Base-by-base conservation (phyloP, 2,329 filamentous ascomycete genomes). In the Aureobasidium sp. region DNA sequence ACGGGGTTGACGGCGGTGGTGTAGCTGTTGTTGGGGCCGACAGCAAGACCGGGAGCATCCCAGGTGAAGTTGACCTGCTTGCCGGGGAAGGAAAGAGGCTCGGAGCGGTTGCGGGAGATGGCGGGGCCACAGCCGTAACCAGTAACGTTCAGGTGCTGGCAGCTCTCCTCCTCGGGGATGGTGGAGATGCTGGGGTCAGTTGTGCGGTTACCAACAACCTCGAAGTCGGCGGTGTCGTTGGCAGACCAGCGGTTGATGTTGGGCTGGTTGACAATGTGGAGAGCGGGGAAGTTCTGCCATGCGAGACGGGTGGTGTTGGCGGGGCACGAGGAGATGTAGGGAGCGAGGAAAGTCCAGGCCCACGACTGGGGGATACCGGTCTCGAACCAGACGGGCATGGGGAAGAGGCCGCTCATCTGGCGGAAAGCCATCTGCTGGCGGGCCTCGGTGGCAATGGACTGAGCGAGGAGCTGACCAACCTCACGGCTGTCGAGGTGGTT, bases 391-490 rank as follows among this genome's bases (percentile, higher is more conserved):
- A 88, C 86, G 0, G 89, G 87, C 86, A 90, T 89, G 23, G 90
- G 87, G 73, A 89, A 88, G 7, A 90, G 80, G 17, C 89, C 90
- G 35, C 84, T 80, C 70, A 94, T 90, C 70, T 94, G 89, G 21
- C 90, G 85, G 79, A 94, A 94, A 65, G 89, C 85, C 77, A 92
- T 79, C 75, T 95, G 88, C 75, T 95, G 90, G 0, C 89, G 85
- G 0, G 89, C 87, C 70, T 94, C 89, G 11, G 85, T 86, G 3
- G 88, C 83, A 68, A 94, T 89, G 21, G 86, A 87, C 73, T 91
- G 88, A 2, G 89, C 77, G 2, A 95, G 78, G 17, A 94, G 74
- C 69, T 86, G 84, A 0, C 82, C 89, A 13, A 86, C 86, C 66
- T 89, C 86, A 4, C 88, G 85, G 0, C 87, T 86, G 72, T 93